These are phyloP conservation scores for Rhamnella rubrinervis DNA, from an alignment of 331 rosid species.

Conservation along the genomic window DNA sequence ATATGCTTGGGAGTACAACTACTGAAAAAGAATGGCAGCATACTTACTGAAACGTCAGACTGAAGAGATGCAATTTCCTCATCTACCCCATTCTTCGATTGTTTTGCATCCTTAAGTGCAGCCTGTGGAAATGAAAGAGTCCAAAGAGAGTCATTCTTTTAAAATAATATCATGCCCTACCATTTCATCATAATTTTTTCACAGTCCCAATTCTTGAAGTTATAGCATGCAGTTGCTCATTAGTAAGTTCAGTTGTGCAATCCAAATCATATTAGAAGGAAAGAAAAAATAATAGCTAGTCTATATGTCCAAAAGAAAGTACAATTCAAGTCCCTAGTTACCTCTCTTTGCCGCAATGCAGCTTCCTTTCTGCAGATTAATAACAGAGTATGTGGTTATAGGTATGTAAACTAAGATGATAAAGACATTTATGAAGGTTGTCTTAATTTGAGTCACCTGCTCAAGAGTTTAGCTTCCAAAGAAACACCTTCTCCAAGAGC, in stretches of 20 bases:
- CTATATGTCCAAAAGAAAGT: constrained; percentile 18
- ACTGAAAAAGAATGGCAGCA: constrained; percentile 8
- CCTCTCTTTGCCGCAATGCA: constrained; percentile 89
- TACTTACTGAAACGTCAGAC: constrained; percentile 61
- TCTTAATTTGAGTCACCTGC: constrained; percentile 63
- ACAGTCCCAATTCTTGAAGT: background rate
- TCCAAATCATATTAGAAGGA: background rate
- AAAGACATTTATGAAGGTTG: constrained; percentile 20
- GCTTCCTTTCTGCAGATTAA: constrained; percentile 88
- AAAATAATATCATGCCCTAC: background rate
- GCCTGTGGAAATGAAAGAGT: constrained; percentile 51
- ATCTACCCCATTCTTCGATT: constrained; percentile 58
- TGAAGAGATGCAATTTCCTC: constrained; percentile 61
- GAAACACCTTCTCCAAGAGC: constrained; percentile 93
- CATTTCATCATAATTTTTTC: too few relatives aligned
- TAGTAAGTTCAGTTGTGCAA: background rate
- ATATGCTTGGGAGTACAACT: background rate
- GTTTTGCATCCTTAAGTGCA: constrained; percentile 78
- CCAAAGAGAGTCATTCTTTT: constrained; percentile 2
- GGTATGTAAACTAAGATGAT: constrained; percentile 21
- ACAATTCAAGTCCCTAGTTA: constrained; percentile 35
- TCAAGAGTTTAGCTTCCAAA: constrained; percentile 96
- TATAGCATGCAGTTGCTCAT: constrained; percentile 1
- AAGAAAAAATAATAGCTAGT: background rate
- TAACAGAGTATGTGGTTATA: constrained; percentile 21